phyloP scores from a whole-genome alignment of 2,329 filamentous ascomycete species.

The Thermothelomyces thermophilus region DNA sequence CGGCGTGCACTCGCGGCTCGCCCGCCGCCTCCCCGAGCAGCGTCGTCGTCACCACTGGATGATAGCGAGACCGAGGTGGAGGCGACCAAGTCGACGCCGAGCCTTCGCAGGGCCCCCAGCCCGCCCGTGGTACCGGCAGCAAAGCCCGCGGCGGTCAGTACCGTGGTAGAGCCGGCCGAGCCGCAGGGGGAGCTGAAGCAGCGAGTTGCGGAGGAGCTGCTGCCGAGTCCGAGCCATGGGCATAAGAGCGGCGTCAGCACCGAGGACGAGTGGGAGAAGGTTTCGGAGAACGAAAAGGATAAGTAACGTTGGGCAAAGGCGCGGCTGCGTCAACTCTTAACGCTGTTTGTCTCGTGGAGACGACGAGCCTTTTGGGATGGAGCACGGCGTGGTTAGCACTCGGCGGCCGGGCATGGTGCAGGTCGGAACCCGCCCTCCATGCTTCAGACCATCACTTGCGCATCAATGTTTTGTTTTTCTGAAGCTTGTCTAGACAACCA shows the following conservation, averaged over 20 bases:
- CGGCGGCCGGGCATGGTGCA: no score
- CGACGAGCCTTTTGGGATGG: no score
- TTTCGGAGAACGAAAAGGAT: slow-evolving; percentile 64
- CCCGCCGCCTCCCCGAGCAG: no score
- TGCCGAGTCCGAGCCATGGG: slow-evolving; percentile 34
- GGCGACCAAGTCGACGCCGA: slow-evolving; percentile 23
- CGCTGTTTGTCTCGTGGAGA: no score
- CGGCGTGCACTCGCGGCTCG: slow-evolving; percentile 30
- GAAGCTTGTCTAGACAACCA: no score
- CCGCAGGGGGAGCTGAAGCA: slow-evolving; percentile 44
- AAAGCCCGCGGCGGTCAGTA: slow-evolving; percentile 30
- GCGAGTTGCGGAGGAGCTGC: slow-evolving; percentile 39
- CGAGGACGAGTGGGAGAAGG: slow-evolving; percentile 97
- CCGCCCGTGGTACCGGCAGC: slow-evolving; percentile 28
- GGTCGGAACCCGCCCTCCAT: no score
- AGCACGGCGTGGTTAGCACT: no score
- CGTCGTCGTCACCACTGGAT: slow-evolving; percentile 30
- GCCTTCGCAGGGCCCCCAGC: slow-evolving; percentile 25
- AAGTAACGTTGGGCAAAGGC: slow-evolving; percentile 30
- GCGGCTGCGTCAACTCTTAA: neutral
- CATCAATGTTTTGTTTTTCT: no score
- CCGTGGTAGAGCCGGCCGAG: slow-evolving; percentile 40
- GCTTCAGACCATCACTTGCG: no score
- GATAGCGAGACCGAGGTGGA: slow-evolving; percentile 50
- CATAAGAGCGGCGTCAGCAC: slow-evolving; percentile 62